phyloP scores from a whole-genome alignment of 257 asterid species.

The Gentiana dahurica region DNA sequence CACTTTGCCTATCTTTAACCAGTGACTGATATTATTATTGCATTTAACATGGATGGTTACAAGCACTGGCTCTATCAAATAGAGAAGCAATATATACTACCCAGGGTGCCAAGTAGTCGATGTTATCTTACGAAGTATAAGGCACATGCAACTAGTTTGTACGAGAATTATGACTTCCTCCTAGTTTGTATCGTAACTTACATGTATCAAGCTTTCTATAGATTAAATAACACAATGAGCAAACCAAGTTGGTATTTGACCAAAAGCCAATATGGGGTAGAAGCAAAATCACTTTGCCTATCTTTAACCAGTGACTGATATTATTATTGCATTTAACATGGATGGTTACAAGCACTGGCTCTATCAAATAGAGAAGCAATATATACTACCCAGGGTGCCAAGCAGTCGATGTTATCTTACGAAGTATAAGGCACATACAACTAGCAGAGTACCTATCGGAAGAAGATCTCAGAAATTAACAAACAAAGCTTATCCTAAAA shows the following conservation, averaged over 20 bases:
- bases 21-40: slow-evolving; percentile 68
- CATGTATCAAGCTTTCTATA: no score
- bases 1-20: slow-evolving; percentile 45
- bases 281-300: slow-evolving; percentile 24
- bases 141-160: background rate
- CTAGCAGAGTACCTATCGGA: no score
- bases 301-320: slow-evolving; percentile 57
- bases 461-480: background rate
- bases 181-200: no score
- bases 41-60: slow-evolving; percentile 10
- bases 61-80: background rate
- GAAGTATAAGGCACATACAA: background rate
- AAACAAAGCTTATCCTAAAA: no score
- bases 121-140: background rate
- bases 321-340: slow-evolving; percentile 47
- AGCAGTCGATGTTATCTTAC: background rate
- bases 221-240: no score
- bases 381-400: no score
- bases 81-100: no score
- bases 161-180: no score
- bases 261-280: no score
- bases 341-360: slow-evolving; percentile 1
- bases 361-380: no score
- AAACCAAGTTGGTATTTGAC: no score
- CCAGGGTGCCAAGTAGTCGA: no score